Conservation (phyloP, 306 rosid genomes). For the Morella rubra region DNA sequence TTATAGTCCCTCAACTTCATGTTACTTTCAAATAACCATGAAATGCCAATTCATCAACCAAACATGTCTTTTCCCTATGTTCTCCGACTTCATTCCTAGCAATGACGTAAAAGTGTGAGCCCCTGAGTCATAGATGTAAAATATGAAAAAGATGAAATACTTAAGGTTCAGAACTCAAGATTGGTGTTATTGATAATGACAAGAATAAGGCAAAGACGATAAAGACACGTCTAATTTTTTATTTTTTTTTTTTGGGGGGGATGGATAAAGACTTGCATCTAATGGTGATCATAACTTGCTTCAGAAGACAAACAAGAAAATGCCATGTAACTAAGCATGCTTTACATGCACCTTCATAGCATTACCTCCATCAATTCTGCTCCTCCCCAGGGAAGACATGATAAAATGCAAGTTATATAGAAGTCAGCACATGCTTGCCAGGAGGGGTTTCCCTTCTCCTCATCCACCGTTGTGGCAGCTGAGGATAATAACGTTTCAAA, state of each 20-base stretch:
- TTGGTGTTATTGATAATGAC: no score
- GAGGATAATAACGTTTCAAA: conserved; percentile 90
- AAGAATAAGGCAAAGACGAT: background rate
- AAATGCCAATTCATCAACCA: background rate
- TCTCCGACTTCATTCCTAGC: background rate
- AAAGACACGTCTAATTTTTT: background rate
- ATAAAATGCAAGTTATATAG: conserved; percentile 79
- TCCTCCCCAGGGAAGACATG: conserved; percentile 99
- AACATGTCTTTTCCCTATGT: background rate
- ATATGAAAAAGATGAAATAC: background rate
- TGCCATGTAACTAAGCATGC: background rate
- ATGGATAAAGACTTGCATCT: background rate
- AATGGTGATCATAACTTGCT: background rate
- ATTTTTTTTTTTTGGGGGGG: background rate
- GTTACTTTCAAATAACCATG: background rate
- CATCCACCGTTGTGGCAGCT: conserved; percentile 97
- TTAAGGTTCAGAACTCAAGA: background rate
- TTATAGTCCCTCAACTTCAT: background rate
- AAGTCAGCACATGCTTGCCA: conserved; percentile 99
- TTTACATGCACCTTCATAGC: background rate
- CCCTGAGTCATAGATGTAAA: background rate
- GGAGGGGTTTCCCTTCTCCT: conserved; percentile 94
- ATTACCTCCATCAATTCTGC: conserved; percentile 92
- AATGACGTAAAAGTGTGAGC: background rate
- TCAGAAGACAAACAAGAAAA: background rate